Evolutionary conservation across 495 filamentous ascomycete genomes (phyloP).

Genomic region (Trypethelium eluteriae): DNA sequence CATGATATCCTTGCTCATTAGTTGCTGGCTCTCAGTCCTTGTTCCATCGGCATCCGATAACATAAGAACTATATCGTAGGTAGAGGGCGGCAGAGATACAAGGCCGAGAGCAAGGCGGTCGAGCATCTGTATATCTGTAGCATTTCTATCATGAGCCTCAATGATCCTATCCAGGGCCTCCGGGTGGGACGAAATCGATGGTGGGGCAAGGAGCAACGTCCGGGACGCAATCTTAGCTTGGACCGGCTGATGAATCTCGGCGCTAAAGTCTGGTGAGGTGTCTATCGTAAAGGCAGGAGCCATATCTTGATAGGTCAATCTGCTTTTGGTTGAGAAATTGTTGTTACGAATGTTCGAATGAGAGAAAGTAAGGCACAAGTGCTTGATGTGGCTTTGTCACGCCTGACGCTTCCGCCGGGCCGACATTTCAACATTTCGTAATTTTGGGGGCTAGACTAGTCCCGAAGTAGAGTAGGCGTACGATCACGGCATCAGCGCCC

Average conservation of each 20-base stretch:
- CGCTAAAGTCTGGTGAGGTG: constrained; percentile 34
- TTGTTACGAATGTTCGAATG: background rate
- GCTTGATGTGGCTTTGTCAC: no score
- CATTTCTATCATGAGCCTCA: constrained; percentile 56
- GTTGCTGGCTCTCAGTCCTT: constrained; percentile 50
- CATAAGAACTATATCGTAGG: constrained; percentile 81
- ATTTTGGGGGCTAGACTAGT: background rate
- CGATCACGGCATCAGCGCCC: background rate
- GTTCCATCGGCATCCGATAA: constrained; percentile 65
- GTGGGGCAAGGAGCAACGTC: constrained; percentile 64
- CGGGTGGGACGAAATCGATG: constrained; percentile 63
- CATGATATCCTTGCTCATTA: constrained; percentile 63
- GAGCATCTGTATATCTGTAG: constrained; percentile 94
- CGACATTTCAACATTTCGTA: background rate
- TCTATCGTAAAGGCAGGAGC: constrained; percentile 36
- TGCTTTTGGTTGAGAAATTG: background rate
- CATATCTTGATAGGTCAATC: constrained; percentile 20
- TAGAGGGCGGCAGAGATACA: constrained; percentile 63
- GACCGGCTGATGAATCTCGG: constrained; percentile 1
- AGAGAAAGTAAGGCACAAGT: background rate
- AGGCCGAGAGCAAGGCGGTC: constrained; percentile 83
- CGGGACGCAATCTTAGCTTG: constrained; percentile 26
- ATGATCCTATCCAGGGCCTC: constrained; percentile 52
- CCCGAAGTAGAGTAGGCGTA: background rate
- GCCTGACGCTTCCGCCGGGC: background rate